These are phyloP conservation scores for Cenchrus fungigraminus DNA, from an alignment of 176 grass and related monocot genomes.

Conservation along the genomic window DNA sequence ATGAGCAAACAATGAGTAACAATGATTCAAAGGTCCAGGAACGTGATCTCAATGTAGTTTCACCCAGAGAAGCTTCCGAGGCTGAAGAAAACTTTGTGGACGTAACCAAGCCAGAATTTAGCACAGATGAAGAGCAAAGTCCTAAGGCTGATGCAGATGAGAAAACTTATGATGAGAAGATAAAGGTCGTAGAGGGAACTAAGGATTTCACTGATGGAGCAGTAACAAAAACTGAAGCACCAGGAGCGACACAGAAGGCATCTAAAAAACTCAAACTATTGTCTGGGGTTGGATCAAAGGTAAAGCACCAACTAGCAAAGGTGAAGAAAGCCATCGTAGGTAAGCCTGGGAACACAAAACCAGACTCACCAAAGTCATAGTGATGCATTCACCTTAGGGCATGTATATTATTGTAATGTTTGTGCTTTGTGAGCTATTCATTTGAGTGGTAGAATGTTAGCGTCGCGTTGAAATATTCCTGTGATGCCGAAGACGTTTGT, in stretches of 20 bases:
- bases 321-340: slow-evolving; percentile 88
- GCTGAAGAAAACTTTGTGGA: slow-evolving; percentile 41
- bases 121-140: slow-evolving; percentile 47
- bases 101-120: slow-evolving; percentile 37
- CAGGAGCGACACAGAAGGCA: slow-evolving; percentile 55
- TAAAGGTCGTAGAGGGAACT: slow-evolving; percentile 52
- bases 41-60: slow-evolving; percentile 37
- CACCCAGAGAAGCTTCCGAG: slow-evolving; percentile 37
- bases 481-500: slow-evolving; percentile 29
- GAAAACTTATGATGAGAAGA: slow-evolving; percentile 50
- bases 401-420: slow-evolving; percentile 47
- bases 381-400: slow-evolving; percentile 35
- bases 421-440: slow-evolving; percentile 42
- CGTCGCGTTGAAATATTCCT: slow-evolving; percentile 3
- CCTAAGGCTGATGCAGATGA: slow-evolving; percentile 44
- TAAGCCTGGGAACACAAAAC: slow-evolving; percentile 69
- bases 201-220: slow-evolving; percentile 34
- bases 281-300: slow-evolving; percentile 87
- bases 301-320: slow-evolving; percentile 85
- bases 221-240: slow-evolving; percentile 48
- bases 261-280: slow-evolving; percentile 77
- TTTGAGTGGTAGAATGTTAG: slow-evolving; percentile 22
- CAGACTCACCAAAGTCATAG: slow-evolving; percentile 55
- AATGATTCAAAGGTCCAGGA: slow-evolving; percentile 48
- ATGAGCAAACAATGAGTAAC: slow-evolving; percentile 31